Conservation (phyloP, 1,284 basidiomycete species). For the Marasmius tenuissimus region DNA sequence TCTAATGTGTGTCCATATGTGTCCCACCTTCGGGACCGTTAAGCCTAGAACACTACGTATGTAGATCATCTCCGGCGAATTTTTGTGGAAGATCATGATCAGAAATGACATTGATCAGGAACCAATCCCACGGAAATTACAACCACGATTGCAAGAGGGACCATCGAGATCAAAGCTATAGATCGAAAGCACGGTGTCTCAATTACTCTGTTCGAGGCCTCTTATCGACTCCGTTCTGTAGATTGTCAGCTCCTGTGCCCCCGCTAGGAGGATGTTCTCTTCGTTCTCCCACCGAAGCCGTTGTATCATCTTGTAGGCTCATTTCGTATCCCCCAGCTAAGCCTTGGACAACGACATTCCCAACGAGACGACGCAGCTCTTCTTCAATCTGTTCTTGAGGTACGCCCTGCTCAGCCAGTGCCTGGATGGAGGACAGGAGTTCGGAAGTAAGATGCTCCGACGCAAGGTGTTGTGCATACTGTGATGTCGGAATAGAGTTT, state of each 20-base stretch:
- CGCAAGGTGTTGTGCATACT: constrained; percentile 66
- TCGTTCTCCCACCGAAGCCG: constrained; percentile 11
- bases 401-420: constrained; percentile 65
- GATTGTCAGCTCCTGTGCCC: not conserved
- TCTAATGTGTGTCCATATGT: too few relatives aligned
- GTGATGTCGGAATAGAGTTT: constrained; percentile 45
- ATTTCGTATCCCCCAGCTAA: constrained; percentile 59
- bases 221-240: constrained; percentile 19
- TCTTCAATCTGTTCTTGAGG: constrained; percentile 62
- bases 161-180: too few relatives aligned
- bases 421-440: constrained; percentile 65
- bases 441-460: constrained; percentile 70
- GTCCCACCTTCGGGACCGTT: too few relatives aligned
- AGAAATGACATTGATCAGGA: too few relatives aligned
- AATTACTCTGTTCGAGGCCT: constrained; percentile 27
- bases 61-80: too few relatives aligned
- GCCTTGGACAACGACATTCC: constrained; percentile 60
- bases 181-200: too few relatives aligned
- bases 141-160: too few relatives aligned
- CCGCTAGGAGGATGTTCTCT: constrained; percentile 14
- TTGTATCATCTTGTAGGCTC: constrained; percentile 18
- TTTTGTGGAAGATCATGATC: too few relatives aligned
- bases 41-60: too few relatives aligned
- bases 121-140: too few relatives aligned
- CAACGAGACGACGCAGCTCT: constrained; percentile 57